A percentile compares a stretch with the other conserved stretches of the same genome.
Evolutionary conservation across 2,329 filamentous ascomycete genomes (phyloP).

Genomic region (Colletotrichum truncatum): DNA sequence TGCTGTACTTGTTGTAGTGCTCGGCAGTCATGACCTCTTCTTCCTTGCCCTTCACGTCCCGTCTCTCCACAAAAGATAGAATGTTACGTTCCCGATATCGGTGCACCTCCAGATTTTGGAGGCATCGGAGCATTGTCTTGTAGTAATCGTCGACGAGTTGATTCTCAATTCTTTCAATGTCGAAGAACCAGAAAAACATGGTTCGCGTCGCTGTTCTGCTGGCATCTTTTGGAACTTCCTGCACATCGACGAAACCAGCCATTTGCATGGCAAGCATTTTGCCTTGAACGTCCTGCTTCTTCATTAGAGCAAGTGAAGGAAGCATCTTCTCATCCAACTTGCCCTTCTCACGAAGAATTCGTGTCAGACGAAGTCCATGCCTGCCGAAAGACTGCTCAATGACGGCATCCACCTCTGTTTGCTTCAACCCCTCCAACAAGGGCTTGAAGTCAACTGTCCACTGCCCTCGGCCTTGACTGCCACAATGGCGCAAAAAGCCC

Average conservation of each 20-base stretch:
- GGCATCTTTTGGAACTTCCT: slow-evolving; percentile 92
- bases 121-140: slow-evolving; percentile 85
- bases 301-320: slow-evolving; percentile 82
- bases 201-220: slow-evolving; percentile 84
- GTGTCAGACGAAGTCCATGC: slow-evolving; percentile 81
- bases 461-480: slow-evolving; percentile 69
- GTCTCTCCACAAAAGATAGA: slow-evolving; percentile 83
- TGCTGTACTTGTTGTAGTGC: slow-evolving; percentile 72
- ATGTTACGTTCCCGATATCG: slow-evolving; percentile 76
- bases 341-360: slow-evolving; percentile 85
- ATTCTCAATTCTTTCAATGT: slow-evolving; percentile 75
- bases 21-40: slow-evolving; percentile 80
- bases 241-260: slow-evolving; percentile 86
- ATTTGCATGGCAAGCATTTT: slow-evolving; percentile 88
- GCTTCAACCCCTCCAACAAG: slow-evolving; percentile 75
- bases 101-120: slow-evolving; percentile 84
- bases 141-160: slow-evolving; percentile 84
- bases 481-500: slow-evolving; percentile 74
- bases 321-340: slow-evolving; percentile 96
- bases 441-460: slow-evolving; percentile 88
- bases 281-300: slow-evolving; percentile 84
- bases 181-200: slow-evolving; percentile 92
- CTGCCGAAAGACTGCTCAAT: slow-evolving; percentile 81
- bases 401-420: slow-evolving; percentile 82
- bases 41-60: slow-evolving; percentile 86